Evolutionary conservation across 495 filamentous ascomycete species (phyloP).

Genomic region (Cercophora scortea): DNA sequence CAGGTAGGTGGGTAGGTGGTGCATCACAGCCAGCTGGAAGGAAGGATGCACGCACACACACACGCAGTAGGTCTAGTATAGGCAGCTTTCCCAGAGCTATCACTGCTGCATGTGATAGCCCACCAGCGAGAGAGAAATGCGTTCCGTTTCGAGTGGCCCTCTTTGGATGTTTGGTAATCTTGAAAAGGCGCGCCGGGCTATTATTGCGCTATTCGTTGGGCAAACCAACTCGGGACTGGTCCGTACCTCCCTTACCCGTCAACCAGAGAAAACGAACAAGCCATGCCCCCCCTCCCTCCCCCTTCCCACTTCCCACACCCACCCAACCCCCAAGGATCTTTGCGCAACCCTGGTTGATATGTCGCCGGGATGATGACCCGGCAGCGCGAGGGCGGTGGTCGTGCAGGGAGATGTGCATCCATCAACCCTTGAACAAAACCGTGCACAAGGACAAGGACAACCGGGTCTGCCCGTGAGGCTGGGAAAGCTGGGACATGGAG

Average conservation of each 20-base stretch:
- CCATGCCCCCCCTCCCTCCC: neutral
- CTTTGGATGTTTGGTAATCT: neutral
- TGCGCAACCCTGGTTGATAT: conserved; percentile 7
- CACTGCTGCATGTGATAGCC: no score
- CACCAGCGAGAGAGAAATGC: no score
- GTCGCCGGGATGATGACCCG: conserved; percentile 14
- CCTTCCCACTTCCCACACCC: neutral
- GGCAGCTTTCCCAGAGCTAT: no score
- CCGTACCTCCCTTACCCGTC: no score
- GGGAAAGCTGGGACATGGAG: neutral
- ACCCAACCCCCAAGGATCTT: conserved; percentile 1
- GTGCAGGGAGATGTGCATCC: conserved; percentile 1
- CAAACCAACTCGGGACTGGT: no score
- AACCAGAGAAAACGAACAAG: no score
- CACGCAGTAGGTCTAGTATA: no score
- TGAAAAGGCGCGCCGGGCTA: neutral
- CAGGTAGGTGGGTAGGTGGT: no score
- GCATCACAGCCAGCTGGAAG: no score
- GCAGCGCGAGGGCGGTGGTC: conserved; percentile 7
- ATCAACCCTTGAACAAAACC: conserved; percentile 7
- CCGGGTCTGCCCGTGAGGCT: conserved; percentile 17
- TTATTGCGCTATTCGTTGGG: no score
- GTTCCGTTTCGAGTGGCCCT: no score
- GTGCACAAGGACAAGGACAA: conserved; percentile 1
- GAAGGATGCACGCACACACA: no score